Evolutionary conservation across 2,329 filamentous ascomycete genomes (phyloP), one percentile per base, ranked within the genome.

Genomic region (Lecanosticta acicola): DNA sequence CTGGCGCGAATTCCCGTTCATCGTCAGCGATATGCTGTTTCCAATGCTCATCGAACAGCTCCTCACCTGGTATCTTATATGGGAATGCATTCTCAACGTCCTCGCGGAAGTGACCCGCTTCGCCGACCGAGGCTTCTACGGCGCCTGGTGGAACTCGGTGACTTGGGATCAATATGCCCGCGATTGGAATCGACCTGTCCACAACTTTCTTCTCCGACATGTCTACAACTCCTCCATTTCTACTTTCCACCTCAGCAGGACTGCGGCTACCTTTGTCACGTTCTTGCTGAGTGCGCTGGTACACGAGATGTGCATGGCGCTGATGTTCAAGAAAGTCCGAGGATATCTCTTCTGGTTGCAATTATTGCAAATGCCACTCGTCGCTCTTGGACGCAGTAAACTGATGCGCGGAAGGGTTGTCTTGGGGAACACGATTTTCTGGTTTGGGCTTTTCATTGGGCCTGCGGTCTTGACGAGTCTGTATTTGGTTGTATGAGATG

Each of bases 121-220:
- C 62, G 85, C 85, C 3, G 86, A 90, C 62, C 49, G 54, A 16
- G 54, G 54, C 32, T 56, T 56, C 43, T 55, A 57, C 38, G 54
- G 52, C 39, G 51, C 53, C 38, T 57, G 54, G 52, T 76, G 74
- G 75, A 75, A 76, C 51, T 62, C 61, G n/a, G 65, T 74, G 13
- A 71, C 70, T 0, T 87, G 82, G 78, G 84, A 89, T 58, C 82
- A 88, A 60, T 91, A 86, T 58, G 85, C 85, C 3, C 74, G 85
- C 32, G 84, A 88, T 61, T 90, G 86, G 86, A 90, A 90, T 61
- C 70, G 80, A n/a, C 85, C 85, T 0, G 85, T 90, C 3, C 85
- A 89, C 61, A 81, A 84, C 57, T 90, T 90, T 64, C 70, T 90
- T 20, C 72, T 89, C 2, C 75, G 86, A 11, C 85, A 90, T 59